Evolutionary conservation across 768 basidiomycete species (phyloP).

Genomic region (Boletus rubropictus): DNA sequence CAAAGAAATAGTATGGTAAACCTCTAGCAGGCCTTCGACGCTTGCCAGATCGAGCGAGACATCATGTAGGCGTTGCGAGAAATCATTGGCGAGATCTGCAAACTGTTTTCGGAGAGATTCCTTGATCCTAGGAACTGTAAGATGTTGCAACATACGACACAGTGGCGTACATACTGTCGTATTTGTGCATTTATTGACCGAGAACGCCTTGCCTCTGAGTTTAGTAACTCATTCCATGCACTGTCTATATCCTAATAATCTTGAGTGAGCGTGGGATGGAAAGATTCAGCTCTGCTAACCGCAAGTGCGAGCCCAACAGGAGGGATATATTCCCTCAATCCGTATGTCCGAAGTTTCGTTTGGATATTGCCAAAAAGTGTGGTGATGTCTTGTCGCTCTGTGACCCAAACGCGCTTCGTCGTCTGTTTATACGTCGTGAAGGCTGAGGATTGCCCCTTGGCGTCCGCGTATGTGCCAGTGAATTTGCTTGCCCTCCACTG

Average conservation of each 20-base stretch:
- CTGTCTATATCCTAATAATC: constrained; percentile 58
- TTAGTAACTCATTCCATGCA: constrained; percentile 69
- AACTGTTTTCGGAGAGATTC: constrained; percentile 72
- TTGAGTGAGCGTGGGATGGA: constrained; percentile 7
- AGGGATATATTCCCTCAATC: constrained; percentile 78
- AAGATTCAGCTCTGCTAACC: constrained; percentile 31
- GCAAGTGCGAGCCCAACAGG: constrained; percentile 59
- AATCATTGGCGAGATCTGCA: constrained; percentile 71
- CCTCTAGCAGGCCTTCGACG: constrained; percentile 75
- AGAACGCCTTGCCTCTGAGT: constrained; percentile 71
- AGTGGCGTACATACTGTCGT: constrained; percentile 56
- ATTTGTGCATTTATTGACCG: constrained; percentile 86
- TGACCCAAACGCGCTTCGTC: constrained; percentile 81
- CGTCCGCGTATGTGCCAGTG: constrained; percentile 72
- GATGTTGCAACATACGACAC: background rate
- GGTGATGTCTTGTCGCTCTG: constrained; percentile 81
- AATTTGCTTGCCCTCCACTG: constrained; percentile 66
- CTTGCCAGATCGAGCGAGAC: constrained; percentile 69
- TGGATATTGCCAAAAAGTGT: constrained; percentile 90
- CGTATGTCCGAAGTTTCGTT: constrained; percentile 90
- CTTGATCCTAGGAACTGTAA: constrained; percentile 58
- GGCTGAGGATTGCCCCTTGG: constrained; percentile 64
- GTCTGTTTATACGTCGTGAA: constrained; percentile 82
- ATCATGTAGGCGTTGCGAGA: constrained; percentile 58
- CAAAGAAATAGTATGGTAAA: constrained; percentile 22